Percentiles rank a stretch among this genome's conserved stretches.
These are phyloP conservation scores for Cavenderia fasciculata DNA, from an alignment of 78 protist species.

Conservation along the genomic window DNA sequence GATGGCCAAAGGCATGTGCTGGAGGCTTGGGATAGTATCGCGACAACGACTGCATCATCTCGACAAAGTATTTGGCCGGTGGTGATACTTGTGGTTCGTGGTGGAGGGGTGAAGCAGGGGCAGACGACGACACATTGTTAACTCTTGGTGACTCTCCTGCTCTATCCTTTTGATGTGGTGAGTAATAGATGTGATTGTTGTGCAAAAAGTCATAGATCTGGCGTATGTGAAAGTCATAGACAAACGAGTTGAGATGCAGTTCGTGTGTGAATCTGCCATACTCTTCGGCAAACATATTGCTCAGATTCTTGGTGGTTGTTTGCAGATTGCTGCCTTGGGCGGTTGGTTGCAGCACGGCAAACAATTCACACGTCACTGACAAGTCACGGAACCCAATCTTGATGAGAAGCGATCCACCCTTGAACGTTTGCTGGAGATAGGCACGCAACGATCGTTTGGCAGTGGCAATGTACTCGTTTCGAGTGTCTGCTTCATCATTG, in stretches of 20 bases:
- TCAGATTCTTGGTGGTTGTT: background rate
- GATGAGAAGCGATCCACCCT: constrained; percentile 67
- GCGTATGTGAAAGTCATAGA: constrained; percentile 64
- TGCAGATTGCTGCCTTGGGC: background rate
- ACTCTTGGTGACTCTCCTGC: too few relatives aligned
- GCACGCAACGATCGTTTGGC: constrained; percentile 3
- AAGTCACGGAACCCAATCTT: constrained; percentile 73
- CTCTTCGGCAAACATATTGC: constrained; percentile 64
- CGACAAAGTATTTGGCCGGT: constrained; percentile 65
- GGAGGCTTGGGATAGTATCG: constrained; percentile 76
- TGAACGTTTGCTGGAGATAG: constrained; percentile 57
- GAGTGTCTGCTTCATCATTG: constrained; percentile 16
- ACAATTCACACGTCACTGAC: constrained; percentile 57
- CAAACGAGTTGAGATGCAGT: constrained; percentile 69
- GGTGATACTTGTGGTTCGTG: background rate
- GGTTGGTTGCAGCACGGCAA: constrained; percentile 53
- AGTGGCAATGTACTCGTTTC: too few relatives aligned
- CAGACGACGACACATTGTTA: too few relatives aligned
- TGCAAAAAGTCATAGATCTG: constrained; percentile 34
- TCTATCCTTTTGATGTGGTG: background rate
- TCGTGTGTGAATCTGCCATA: constrained; percentile 71
- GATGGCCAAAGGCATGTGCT: constrained; percentile 59
- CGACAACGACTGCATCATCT: constrained; percentile 63
- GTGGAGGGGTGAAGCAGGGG: background rate
- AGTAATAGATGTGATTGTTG: constrained; percentile 9